Conservation (phyloP, 106 monocot species). For the Vanilla planifolia region DNA sequence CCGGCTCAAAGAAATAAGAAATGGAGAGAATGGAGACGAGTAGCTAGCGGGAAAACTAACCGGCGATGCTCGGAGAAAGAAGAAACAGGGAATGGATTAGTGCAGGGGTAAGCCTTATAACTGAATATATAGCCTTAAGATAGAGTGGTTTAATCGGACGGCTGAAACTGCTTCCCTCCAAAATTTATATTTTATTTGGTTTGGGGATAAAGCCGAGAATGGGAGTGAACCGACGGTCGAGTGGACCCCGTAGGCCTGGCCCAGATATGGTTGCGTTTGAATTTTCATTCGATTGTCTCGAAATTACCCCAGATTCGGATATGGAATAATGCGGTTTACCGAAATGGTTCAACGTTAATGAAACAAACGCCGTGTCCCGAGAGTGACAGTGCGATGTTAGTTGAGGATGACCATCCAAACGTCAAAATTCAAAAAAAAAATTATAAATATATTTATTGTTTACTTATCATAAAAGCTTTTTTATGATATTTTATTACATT, state of each 20-base stretch:
- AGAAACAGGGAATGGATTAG: background rate
- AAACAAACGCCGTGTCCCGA: too few species aligned
- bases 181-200: background rate
- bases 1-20: background rate
- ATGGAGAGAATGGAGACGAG: background rate
- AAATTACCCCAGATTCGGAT: too few species aligned
- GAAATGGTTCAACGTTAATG: too few species aligned
- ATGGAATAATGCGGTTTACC: too few species aligned
- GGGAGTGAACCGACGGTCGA: background rate
- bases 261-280: background rate
- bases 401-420: too few species aligned
- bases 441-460: too few species aligned
- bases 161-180: slow-evolving; percentile 3
- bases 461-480: too few species aligned
- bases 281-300: too few species aligned
- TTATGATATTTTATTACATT: too few species aligned
- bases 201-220: background rate
- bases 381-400: too few species aligned
- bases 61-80: background rate
- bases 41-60: background rate
- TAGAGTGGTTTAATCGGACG: background rate
- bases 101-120: background rate
- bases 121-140: background rate
- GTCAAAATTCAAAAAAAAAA: too few species aligned
- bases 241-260: background rate